Percentiles rank a stretch among this genome's conserved stretches.
phyloP scores from a whole-genome alignment of 2,329 filamentous ascomycete genomes.

The Zasmidium cellare region DNA sequence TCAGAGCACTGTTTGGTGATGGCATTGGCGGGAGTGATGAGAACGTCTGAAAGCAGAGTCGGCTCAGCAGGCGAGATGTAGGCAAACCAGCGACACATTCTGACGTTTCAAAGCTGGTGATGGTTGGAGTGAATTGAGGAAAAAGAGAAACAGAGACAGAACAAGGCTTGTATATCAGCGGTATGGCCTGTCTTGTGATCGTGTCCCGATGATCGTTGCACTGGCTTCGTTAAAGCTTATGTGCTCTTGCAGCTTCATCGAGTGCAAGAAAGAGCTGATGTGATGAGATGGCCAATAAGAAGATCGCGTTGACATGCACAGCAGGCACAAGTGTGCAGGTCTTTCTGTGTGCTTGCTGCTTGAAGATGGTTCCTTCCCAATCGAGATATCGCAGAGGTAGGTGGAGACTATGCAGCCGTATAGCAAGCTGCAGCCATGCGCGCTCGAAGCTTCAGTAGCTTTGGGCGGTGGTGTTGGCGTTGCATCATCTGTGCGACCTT shows the following conservation, averaged over 20 bases:
- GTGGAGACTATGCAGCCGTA: background rate
- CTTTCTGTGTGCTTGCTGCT: background rate
- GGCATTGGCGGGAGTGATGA: conserved; percentile 50
- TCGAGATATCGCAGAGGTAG: background rate
- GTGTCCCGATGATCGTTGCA: background rate
- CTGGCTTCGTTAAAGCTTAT: background rate
- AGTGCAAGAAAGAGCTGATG: background rate
- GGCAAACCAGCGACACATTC: conserved; percentile 51
- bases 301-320: background rate
- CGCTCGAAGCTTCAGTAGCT: background rate
- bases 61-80: conserved; percentile 54
- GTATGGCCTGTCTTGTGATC: background rate
- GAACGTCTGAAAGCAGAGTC: conserved; percentile 55
- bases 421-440: background rate
- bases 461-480: background rate
- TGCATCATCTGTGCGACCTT: background rate
- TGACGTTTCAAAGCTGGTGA: background rate
- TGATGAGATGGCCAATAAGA: background rate
- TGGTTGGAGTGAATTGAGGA: background rate
- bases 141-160: background rate
- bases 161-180: background rate
- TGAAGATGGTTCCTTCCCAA: background rate
- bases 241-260: background rate
- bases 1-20: conserved; percentile 35
- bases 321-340: background rate